Conservation (phyloP, 306 rosid species). For the Fragaria iinumae region DNA sequence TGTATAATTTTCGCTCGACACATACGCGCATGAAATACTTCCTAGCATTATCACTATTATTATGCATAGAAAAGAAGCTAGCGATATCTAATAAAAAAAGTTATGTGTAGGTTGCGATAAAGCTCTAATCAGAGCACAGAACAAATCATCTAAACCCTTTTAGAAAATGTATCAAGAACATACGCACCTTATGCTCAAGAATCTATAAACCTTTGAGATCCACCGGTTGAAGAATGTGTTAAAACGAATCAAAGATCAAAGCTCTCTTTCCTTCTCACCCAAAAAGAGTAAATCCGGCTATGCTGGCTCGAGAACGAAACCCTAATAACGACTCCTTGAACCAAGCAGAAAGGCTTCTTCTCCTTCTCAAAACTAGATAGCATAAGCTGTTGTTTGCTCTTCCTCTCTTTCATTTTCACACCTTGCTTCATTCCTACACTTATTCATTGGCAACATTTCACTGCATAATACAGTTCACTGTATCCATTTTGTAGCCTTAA, state of each 20-base stretch:
- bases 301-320: background rate
- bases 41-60: no score
- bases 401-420: background rate
- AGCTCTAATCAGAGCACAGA: background rate
- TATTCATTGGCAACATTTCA: background rate
- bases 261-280: background rate
- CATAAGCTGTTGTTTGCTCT: background rate
- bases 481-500: background rate
- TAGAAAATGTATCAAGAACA: background rate
- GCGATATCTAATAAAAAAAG: no score
- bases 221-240: background rate
- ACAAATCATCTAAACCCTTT: background rate
- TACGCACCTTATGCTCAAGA: background rate
- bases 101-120: no score
- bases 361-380: background rate
- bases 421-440: background rate
- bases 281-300: no score
- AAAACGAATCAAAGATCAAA: background rate
- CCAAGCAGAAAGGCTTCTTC: background rate
- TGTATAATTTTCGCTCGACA: no score
- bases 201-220: background rate
- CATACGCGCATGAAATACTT: no score
- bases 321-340: background rate
- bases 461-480: background rate
- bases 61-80: background rate